Base-by-base conservation (phyloP, 129 eudicot genomes). In the Silybum marianum region DNA sequence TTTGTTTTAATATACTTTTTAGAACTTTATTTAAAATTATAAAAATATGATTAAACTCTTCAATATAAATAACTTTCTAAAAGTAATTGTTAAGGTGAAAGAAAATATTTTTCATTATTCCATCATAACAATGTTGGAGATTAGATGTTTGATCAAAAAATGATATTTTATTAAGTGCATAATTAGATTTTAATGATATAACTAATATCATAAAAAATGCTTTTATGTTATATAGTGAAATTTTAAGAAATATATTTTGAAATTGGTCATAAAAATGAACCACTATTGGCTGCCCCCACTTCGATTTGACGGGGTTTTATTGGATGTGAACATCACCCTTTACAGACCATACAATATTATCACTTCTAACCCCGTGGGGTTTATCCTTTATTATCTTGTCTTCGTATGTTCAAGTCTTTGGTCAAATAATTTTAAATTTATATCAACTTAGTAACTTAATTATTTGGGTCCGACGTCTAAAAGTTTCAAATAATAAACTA, bases 321-420 rank as follows among this genome's bases (percentile, higher is more conserved):
- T 80, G 84, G 65, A 73, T 26, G 84, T 72, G 78, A 80, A 72
- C 78, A 40, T 80, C 66, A 9, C 40, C 84, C 73, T 80, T 80
- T 80, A 72, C 78, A 80, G 78, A 25, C 84, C 23, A 80, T 22
- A 38, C 78, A 62, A 36, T 63, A 80, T 71, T 72, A 51, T 51
- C 21, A 16, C 21, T 3, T 51, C 8, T 58, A 58, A 58, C 24
- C 6, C n/a, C 24, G 63, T 54, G 63, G 63, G 63, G 63, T 54
- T 54, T 58, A 58, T 58, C 66, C 10, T 58, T 58, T 58, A 58
- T 58, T 6, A 72, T 60, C 46, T 72, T 80, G 78, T 80, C 84
- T 24, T 66, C 78, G n/a, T 24, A n/a, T 74, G 28, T 9, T 65
- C 1, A n/a, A n/a, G n/a, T n/a, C n/a, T n/a, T 19, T 6, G 10